A percentile compares a stretch with the other conserved stretches of the same genome.
These are phyloP conservation scores for Sclerotinia subarctica DNA, from an alignment of 2,329 filamentous ascomycete species.

Conservation along the genomic window DNA sequence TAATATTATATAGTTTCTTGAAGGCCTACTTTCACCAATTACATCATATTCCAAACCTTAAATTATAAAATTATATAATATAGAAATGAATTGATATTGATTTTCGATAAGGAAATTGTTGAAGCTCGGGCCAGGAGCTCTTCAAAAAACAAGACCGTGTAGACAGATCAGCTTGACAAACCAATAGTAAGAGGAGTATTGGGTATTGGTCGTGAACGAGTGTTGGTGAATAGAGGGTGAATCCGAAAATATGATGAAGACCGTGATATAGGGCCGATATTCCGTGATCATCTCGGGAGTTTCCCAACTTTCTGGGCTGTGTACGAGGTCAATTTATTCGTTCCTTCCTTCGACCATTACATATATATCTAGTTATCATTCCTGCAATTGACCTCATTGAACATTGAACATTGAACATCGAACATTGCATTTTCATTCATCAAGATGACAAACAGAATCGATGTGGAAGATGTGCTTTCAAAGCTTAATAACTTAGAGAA, in stretches of 20 bases:
- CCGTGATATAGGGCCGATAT: neutral
- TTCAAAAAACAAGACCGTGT: too few species aligned
- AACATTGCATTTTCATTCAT: neutral
- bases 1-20: too few species aligned
- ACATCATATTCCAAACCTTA: too few species aligned
- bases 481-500: conserved; percentile 54
- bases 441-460: conserved; percentile 37
- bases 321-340: neutral
- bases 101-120: too few species aligned
- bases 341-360: neutral
- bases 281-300: neutral
- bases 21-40: too few species aligned
- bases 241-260: neutral
- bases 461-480: conserved; percentile 53
- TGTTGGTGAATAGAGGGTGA: neutral
- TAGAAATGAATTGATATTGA: too few species aligned
- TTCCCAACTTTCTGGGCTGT: neutral
- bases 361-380: neutral
- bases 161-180: neutral
- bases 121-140: too few species aligned
- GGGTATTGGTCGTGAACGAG: neutral
- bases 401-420: neutral
- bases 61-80: too few species aligned
- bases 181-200: neutral
- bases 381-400: neutral